phyloP scores from a whole-genome alignment of 208 protist genomes.

The Polymyxa betae region DNA sequence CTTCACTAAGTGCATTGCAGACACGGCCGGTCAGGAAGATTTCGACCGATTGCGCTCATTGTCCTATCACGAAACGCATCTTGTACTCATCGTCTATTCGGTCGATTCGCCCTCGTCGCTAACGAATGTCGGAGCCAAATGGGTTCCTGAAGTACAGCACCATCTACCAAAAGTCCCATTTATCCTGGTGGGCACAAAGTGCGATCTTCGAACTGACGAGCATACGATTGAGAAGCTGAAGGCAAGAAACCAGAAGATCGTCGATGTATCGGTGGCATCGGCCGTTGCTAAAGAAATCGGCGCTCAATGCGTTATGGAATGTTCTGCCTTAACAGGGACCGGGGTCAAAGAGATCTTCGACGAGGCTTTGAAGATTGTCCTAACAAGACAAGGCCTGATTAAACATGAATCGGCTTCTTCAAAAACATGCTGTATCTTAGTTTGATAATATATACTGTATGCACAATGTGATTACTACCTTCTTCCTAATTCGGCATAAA shows the following conservation, averaged over 20 bases:
- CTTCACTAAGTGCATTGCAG: slow-evolving; percentile 40
- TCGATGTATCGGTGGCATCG: slow-evolving; percentile 68
- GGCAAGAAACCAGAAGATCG: slow-evolving; percentile 58
- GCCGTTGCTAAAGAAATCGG: slow-evolving; percentile 76
- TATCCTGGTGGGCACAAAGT: slow-evolving; percentile 86
- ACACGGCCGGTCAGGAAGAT: slow-evolving; percentile 68
- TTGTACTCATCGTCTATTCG: slow-evolving; percentile 79
- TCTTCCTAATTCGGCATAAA: not conserved
- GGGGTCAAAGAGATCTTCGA: slow-evolving; percentile 67
- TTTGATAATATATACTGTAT: not conserved
- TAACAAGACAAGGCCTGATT: slow-evolving; percentile 1
- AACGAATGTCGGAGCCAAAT: slow-evolving; percentile 75
- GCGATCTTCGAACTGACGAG: slow-evolving; percentile 78
- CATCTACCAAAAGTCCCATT: slow-evolving; percentile 71
- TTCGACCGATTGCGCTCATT: slow-evolving; percentile 64
- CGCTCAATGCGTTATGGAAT: slow-evolving; percentile 83
- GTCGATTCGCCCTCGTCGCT: slow-evolving; percentile 75
- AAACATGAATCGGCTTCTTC: slow-evolving; percentile 30
- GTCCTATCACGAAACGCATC: slow-evolving; percentile 74
- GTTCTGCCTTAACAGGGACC: slow-evolving; percentile 83
- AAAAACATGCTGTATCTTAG: not conserved
- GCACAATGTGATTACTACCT: not conserved
- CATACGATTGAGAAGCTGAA: slow-evolving; percentile 70
- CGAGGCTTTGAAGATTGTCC: slow-evolving; percentile 59
- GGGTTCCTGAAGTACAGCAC: slow-evolving; percentile 67